Evolutionary conservation across 2,329 filamentous ascomycete genomes (phyloP).

Genomic region (Penicillium sp.): DNA sequence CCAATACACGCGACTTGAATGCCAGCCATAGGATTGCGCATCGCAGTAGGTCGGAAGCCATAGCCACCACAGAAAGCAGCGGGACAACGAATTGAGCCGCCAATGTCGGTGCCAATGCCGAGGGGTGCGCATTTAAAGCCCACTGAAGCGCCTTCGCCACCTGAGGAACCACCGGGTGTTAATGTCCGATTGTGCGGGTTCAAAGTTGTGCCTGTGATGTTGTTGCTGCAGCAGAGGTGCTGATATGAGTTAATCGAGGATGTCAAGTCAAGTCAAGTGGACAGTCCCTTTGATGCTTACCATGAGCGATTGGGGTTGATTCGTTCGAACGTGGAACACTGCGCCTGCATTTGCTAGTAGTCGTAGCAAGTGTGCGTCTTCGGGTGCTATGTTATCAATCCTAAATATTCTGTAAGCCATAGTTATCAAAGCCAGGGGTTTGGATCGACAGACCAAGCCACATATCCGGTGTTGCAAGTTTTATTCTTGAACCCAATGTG

Average conservation of each 20-base stretch:
- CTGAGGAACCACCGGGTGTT: slow-evolving; percentile 51
- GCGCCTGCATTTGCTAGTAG: slow-evolving; percentile 47
- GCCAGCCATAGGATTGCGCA: slow-evolving; percentile 41
- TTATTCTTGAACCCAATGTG: slow-evolving; percentile 64
- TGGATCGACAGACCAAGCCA: slow-evolving; percentile 37
- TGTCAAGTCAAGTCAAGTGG: background rate
- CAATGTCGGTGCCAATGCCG: slow-evolving; percentile 57
- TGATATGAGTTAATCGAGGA: slow-evolving; percentile 22
- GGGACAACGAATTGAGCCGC: slow-evolving; percentile 54
- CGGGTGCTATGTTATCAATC: slow-evolving; percentile 43
- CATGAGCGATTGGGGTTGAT: slow-evolving; percentile 51
- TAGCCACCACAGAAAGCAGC: slow-evolving; percentile 55
- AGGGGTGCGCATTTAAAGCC: slow-evolving; percentile 51
- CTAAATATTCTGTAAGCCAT: slow-evolving; percentile 22
- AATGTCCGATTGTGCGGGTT: slow-evolving; percentile 52
- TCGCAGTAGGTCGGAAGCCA: slow-evolving; percentile 50
- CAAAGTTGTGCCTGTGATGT: slow-evolving; percentile 48
- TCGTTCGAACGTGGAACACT: slow-evolving; percentile 53
- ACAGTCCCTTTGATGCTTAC: slow-evolving; percentile 24
- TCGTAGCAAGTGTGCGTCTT: slow-evolving; percentile 44
- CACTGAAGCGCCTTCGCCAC: slow-evolving; percentile 52
- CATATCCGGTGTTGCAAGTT: slow-evolving; percentile 45
- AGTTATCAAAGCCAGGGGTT: background rate
- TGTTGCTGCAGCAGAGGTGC: slow-evolving; percentile 48
- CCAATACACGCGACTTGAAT: slow-evolving; percentile 38